Conservation (phyloP, 2,329 filamentous ascomycete genomes). For the Ophiostoma novo-ulmi region DNA sequence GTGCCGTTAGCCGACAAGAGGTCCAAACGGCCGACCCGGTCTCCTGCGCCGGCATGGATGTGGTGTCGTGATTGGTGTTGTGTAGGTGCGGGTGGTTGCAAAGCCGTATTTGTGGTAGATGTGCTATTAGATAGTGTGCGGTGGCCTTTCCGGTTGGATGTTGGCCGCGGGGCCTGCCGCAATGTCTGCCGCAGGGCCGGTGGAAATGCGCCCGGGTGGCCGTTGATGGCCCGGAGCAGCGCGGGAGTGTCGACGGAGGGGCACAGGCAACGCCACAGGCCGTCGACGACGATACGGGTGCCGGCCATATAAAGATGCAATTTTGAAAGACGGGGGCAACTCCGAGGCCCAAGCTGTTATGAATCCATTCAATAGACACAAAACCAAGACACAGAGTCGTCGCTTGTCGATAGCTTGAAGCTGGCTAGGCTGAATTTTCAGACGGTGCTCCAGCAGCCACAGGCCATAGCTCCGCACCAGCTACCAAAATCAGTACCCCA, state of each 20-base stretch:
- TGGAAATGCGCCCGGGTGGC: constrained; percentile 20
- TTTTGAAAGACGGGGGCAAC: not conserved
- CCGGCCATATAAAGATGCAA: constrained; percentile 34
- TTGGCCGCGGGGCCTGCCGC: not conserved
- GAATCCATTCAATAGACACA: not conserved
- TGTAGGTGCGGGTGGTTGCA: constrained; percentile 8
- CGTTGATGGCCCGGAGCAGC: constrained; percentile 34
- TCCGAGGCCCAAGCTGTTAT: not conserved
- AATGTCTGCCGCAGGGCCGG: not conserved
- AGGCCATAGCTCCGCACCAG: constrained; percentile 8
- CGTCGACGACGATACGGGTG: constrained; percentile 46
- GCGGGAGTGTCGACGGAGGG: constrained; percentile 46
- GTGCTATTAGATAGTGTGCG: not conserved
- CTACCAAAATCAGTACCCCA: not conserved
- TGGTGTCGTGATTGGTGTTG: not conserved
- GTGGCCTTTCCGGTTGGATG: not conserved
- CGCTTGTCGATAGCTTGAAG: not conserved
- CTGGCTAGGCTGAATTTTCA: not conserved
- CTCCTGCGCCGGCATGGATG: not conserved
- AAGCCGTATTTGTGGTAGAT: not conserved
- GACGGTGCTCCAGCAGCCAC: not conserved
- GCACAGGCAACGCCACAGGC: constrained; percentile 60
- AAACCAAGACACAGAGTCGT: not conserved
- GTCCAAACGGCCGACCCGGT: constrained; percentile 21
- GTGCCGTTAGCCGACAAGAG: constrained; percentile 4